Base-by-base conservation (phyloP, 163 green algal species). In the Coccomyxa subellipsoidea region DNA sequence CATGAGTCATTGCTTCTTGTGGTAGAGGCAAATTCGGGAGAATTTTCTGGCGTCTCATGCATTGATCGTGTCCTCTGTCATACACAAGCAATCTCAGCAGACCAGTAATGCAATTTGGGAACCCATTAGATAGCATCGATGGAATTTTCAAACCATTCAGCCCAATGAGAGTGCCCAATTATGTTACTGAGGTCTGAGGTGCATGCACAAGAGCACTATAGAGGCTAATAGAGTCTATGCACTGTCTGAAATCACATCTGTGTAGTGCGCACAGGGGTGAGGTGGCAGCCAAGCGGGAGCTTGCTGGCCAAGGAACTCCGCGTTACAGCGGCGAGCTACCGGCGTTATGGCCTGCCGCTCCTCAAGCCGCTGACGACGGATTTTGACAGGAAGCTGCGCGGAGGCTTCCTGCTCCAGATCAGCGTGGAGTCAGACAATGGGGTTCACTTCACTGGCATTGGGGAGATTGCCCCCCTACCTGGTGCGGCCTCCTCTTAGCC, bases 391-490 rank as follows among this genome's bases (percentile, higher is more conserved):
- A 38, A 39, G 27, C 32, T 77, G 8, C 70, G 70, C 70, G 32
- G 12, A 10, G 70, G 70, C 70, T 40, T 77, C 32, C 32, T 77
- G 70, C 70, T 77, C 27, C 70, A 40, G 15, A 27, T 77, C 32
- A 31, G 2, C 5, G 31, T 1, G 1, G 0, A 4, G 25, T 18
- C 66, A 27, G 23, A 4, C 37, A 1, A 34, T 59, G 75, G 37
- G 35, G 10, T 29, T 7, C n/a, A 38, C 12, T 76, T 79, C 25
- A 37, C 70, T 10, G 91, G 92, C 10, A 38, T 93, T 54, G 93
- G 94, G 0, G 95, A 99, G 85, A 88, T 95, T 23, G 89, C 95
- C 0, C 95, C 96, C 4, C 88, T 99, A 75, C 91, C 91, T 29
- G 83, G 83, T 86, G 1, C 7, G 32, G 2, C 34, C 47, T 25